Base-by-base conservation (phyloP, 148 eudicot species). In the Silene conica region DNA sequence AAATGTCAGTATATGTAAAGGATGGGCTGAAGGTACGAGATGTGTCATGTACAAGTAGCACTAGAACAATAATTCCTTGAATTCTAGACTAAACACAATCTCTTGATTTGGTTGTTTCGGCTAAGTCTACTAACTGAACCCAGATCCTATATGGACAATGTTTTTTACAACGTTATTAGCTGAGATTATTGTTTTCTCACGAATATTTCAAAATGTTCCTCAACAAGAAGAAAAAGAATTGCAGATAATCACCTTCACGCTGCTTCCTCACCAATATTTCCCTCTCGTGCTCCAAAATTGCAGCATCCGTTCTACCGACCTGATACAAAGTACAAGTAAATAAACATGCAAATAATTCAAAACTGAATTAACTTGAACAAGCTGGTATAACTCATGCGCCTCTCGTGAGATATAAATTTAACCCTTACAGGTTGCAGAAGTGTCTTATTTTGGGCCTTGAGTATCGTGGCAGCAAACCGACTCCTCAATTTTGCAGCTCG, bases 401-500 rank as follows among this genome's bases (percentile, higher is more conserved):
- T 16, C 5, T 31, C 28, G 28, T 26, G 28, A 80, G 23, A 66
- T 18, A 67, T 23, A 23, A 21, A 72, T 45, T 45, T 9, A 67
- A 58, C 76, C 67, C 71, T 79, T 85, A 87, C 95, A 52, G 81
- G 78, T 54, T 83, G 82, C 61, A 79, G 52, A 19, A 82, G 86
- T 6, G 81, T 73, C 75, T 88, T 83, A 75, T 87, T 81, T 72
- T 86, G 82, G 43, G 97, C 97, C 82, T 83, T 92, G 63, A 83
- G 76, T 64, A 92, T 92, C 4, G 90, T 89, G 73, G 86, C 91
- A 41, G 95, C 92, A 83, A 86, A 91, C 38, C 98, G 95, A 45
- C 81, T 82, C 81, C 83, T 93, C 65, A 93, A 77, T 86, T 86
- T 86, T 60, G 94, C 98, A 82, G 86, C 89, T 41, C 95, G 94